Evolutionary conservation across 2,329 filamentous ascomycete genomes (phyloP), one percentile per base, ranked within the genome.

Genomic region (Cucurbitaria berberidis): DNA sequence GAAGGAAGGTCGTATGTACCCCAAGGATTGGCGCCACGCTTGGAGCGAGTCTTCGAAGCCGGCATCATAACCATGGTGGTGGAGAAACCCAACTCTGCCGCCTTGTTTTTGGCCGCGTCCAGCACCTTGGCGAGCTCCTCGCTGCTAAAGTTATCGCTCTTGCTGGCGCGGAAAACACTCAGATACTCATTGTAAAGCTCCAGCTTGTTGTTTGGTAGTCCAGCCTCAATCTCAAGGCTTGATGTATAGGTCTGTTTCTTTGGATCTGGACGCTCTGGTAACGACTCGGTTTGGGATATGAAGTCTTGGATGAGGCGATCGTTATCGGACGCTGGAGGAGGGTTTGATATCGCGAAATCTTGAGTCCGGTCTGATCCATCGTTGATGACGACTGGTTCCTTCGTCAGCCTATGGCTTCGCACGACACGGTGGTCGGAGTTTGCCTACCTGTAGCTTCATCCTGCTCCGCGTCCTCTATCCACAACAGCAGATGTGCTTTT

Each of bases 381-480:
- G 38, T 52, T 48, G 43, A 73, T 55, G 41, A 73, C 52, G 35
- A 65, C 68, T 75, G 45, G 10, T n/a, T 29, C 18, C 19, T 35
- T 11, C 42, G 52, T 70, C 53, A 72, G 66, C 45, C 30, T 42
- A 38, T 35, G 19, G 30, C 21, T 42, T 18, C 7, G 24, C n/a
- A 13, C 13, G 26, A 21, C 21, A 39, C 45, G 18, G n/a, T 35
- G 11, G 11, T 36, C 38, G 35, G 24, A 40, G 32, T 34, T 36
- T 54, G 45, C 59, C 45, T 38, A 78, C 77, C 70, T 64, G 68
- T 59, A 35, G 63, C 58, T 40, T 63, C 57, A 29, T 65, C 59
- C 34, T 74, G 63, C 16, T 73, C 68, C 8, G 74, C 69, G 48
- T 74, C 75, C 27, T 80, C 77, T 24, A 79, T 59, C 65, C 78